Evolutionary conservation across 2,329 filamentous ascomycete species (phyloP), one percentile per base, ranked within the genome.

Genomic region (Clarireedia paspali): DNA sequence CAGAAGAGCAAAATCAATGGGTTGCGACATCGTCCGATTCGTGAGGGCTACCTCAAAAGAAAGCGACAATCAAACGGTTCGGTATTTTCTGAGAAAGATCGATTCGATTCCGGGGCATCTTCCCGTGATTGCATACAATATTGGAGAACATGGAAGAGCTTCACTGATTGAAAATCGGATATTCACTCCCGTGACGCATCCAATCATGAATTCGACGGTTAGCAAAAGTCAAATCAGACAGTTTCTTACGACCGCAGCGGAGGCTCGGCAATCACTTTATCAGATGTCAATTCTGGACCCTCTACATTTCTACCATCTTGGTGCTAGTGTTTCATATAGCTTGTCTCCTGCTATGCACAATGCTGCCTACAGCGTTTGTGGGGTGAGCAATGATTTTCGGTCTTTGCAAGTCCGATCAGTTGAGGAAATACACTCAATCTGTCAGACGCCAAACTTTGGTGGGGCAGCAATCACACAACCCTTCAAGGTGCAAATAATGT

Each of bases 311-410:
- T 88, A 87, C 62, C 84, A 91, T 36, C 81, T 90, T 50, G 88
- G 88, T n/a, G 83, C 81, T 54, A 84, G 84, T 55, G 82, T 88
- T 9, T 80, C 77, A 50, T 88, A 88, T 71, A 89, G 84, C 66
- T 69, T 91, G 55, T 90, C 87, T 0, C 87, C 88, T 1, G 83
- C 84, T 6, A 91, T 91, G 86, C 87, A 91, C 68, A 88, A 84
- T 54, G 77, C 84, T 5, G 87, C 87, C 0, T 82, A 88, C 57
- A 74, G 77, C 52, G 79, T 77, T 24, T 82, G 82, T 61, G 87
- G 87, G 0, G 81, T 91, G 67, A 83, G 82, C 0, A 87, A 91
- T 62, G 70, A 76, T 5, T 90, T 89, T 66, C 71, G 75, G n/a
- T 81, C 82, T 1, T 77, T 82, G 56, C 84, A 87, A 50, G 83